Evolutionary conservation across 176 grass and related monocot genomes (phyloP), one percentile per base, ranked within the genome.

Genomic region (Poa annua): DNA sequence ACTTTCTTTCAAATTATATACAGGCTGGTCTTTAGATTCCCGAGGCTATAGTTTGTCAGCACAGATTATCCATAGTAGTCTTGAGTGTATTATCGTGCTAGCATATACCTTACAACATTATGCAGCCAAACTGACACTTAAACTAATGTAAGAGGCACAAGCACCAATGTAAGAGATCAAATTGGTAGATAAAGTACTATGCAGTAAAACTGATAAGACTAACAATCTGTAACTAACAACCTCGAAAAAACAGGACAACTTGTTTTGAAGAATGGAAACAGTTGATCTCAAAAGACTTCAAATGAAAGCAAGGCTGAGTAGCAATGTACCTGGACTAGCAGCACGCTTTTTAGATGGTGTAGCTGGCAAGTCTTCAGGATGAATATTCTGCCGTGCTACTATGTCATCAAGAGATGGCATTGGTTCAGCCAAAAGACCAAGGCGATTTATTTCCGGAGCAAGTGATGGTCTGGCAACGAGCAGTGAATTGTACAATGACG

Each of bases 401-500:
- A 98, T 91, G 42, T 92, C 85, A 77, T 98, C 96, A 76, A 98
- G 96, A 47, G 91, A 95, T 38, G 67, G 91, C 96, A 98, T 93
- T 62, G 96, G 91, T 88, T 95, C 96, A 85, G 91, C 92, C 88
- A 98, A 90, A 64, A 98, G 87, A 71, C 85, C 80, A 70, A 95
- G 55, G 80, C 55, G 55, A 20, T 85, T 90, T 88, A 98, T 93
- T 82, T 98, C 96, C 15, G 32, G 55, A 76, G 88, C 45, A 81
- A 93, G 83, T 65, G 74, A 86, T 82, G 90, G 90, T 74, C 77
- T 92, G 57, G 89, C 85, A 83, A 95, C 86, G n/a, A 93, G 77
- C 85, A 98, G 87, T 81, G 91, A 98, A 88, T 98, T 98, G 78
- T 95, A 98, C 80, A 98, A 84, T 53, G 90, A 95, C 49, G 96